These are phyloP conservation scores for Kokia cookei DNA, from an alignment of 441 rosid species.

Conservation along the genomic window DNA sequence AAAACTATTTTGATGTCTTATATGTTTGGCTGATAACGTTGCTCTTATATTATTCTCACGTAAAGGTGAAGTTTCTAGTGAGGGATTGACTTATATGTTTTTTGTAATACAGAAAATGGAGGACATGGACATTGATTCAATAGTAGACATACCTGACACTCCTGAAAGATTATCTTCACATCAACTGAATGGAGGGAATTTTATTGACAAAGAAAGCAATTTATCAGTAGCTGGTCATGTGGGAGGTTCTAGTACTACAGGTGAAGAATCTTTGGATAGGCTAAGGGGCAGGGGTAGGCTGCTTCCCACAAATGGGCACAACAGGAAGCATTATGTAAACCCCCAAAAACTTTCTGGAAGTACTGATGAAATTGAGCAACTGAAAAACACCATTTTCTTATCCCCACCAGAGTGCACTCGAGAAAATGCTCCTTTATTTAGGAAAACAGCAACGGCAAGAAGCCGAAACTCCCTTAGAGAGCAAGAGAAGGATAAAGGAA, in stretches of 20 bases:
- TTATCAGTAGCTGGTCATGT: constrained; percentile 22
- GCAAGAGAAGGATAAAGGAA: constrained; percentile 33
- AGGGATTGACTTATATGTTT: background rate
- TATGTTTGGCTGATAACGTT: background rate
- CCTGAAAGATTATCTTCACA: constrained; percentile 44
- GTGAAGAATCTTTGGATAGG: constrained; percentile 25
- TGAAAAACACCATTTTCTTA: constrained; percentile 11
- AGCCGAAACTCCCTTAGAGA: constrained; percentile 17
- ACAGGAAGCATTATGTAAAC: constrained; percentile 15
- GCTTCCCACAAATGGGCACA: constrained; percentile 20
- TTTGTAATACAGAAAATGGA: constrained; percentile 36
- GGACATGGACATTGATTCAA: constrained; percentile 50
- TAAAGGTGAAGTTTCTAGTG: background rate
- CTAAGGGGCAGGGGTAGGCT: constrained; percentile 23
- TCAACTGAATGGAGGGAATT: constrained; percentile 14
- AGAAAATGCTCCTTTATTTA: constrained; percentile 34
- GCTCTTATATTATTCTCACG: background rate
- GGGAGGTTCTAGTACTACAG: constrained; percentile 16
- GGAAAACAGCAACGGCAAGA: constrained; percentile 25
- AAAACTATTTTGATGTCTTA: background rate
- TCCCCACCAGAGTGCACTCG: constrained; percentile 19
- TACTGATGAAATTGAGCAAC: constrained; percentile 21
- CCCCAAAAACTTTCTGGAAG: constrained; percentile 13
- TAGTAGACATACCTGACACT: constrained; percentile 55
- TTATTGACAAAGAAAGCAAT: constrained; percentile 27